Conservation (phyloP, 495 filamentous ascomycete species). For the Hypomontagnella submonticulosa region DNA sequence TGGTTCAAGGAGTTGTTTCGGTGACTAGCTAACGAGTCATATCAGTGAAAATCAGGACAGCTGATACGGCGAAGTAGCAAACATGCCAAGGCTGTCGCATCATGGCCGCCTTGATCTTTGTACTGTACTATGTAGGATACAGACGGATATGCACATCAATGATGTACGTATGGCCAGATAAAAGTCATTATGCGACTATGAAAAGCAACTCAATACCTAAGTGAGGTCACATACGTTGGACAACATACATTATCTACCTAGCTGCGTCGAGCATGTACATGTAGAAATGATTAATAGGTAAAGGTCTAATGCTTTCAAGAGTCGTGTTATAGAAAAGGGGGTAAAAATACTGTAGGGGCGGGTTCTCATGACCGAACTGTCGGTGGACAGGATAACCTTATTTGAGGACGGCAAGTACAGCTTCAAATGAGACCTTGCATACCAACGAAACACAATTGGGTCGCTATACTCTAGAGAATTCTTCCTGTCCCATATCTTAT, state of each 20-base stretch:
- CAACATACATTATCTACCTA: neutral
- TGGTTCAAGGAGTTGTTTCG: neutral
- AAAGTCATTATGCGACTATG: slow-evolving; percentile 1
- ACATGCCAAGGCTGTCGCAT: slow-evolving; percentile 13
- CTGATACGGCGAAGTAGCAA: slow-evolving; percentile 1
- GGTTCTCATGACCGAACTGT: slow-evolving; percentile 16
- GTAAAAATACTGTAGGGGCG: neutral
- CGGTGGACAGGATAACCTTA: slow-evolving; percentile 10
- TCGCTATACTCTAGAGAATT: neutral
- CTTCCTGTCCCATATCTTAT: slow-evolving; percentile 8
- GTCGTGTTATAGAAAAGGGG: slow-evolving; percentile 14
- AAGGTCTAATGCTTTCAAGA: neutral
- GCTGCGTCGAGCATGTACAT: neutral
- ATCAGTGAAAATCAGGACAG: slow-evolving; percentile 2
- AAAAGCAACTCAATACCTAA: neutral
- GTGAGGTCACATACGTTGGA: neutral
- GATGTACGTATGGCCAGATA: no score
- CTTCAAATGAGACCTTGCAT: slow-evolving; percentile 7
- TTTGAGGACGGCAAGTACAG: slow-evolving; percentile 8
- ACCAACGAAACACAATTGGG: slow-evolving; percentile 20
- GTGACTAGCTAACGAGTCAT: slow-evolving; percentile 10
- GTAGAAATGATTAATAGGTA: neutral
- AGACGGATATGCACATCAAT: no score
- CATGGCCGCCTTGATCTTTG: slow-evolving; percentile 5
- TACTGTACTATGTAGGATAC: neutral